Conservation (phyloP, 2,329 filamentous ascomycete species). For the Coniochaeta ligniaria region DNA sequence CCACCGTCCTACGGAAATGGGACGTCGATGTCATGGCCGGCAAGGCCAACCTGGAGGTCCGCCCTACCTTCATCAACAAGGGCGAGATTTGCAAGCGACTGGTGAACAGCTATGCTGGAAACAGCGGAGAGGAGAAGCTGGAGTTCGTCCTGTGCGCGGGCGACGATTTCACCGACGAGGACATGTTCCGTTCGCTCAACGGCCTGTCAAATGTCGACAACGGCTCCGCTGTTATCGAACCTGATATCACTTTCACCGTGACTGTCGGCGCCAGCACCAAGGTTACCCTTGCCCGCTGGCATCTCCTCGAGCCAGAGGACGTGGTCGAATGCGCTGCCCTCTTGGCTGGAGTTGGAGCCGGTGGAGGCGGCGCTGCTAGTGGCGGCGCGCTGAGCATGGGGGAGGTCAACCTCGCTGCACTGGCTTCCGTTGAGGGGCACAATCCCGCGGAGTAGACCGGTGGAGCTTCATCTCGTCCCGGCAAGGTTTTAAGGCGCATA, state of each 20-base stretch:
- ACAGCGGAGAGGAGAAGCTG: slow-evolving; percentile 38
- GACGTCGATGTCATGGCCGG: slow-evolving; percentile 95
- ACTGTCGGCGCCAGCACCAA: slow-evolving; percentile 90
- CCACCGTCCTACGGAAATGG: slow-evolving; percentile 68
- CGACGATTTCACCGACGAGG: slow-evolving; percentile 96
- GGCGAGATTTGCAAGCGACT: slow-evolving; percentile 87
- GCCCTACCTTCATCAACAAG: slow-evolving; percentile 97
- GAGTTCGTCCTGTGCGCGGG: slow-evolving; percentile 89
- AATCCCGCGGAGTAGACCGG: not conserved
- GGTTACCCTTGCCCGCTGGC: slow-evolving; percentile 84
- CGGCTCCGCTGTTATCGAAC: slow-evolving; percentile 33
- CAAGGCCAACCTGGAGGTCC: slow-evolving; percentile 93
- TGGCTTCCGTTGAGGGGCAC: slow-evolving; percentile 27
- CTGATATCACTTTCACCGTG: slow-evolving; percentile 75
- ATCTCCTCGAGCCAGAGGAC: slow-evolving; percentile 80
- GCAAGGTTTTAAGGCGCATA: no score
- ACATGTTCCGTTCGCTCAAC: slow-evolving; percentile 83
- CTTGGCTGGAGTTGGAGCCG: slow-evolving; percentile 37
- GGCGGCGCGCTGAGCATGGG: slow-evolving; percentile 32
- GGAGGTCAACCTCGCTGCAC: slow-evolving; percentile 48
- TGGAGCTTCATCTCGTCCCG: no score
- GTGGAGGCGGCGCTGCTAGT: slow-evolving; percentile 16
- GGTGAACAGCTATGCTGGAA: slow-evolving; percentile 56
- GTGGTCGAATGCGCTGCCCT: slow-evolving; percentile 65
- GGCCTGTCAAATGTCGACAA: slow-evolving; percentile 32